Percentiles rank a stretch among this genome's conserved stretches.
These are phyloP conservation scores for Hirschioporus abietinus DNA, from an alignment of 768 basidiomycete genomes.

Conservation along the genomic window DNA sequence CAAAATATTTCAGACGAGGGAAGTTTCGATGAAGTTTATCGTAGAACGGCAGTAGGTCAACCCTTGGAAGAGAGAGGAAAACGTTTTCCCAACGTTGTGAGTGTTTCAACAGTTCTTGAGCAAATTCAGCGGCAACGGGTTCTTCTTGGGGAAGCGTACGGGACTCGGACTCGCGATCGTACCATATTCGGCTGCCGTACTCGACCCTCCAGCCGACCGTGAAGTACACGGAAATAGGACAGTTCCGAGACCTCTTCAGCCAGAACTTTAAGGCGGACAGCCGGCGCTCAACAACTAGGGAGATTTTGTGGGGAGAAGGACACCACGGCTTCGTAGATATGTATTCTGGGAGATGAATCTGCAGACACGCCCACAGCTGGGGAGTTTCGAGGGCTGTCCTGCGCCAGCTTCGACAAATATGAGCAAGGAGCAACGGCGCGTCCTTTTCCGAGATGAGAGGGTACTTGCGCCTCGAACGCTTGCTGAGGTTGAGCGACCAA, in stretches of 20 bases:
- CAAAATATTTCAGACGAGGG: background rate
- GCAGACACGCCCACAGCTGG: constrained; percentile 40
- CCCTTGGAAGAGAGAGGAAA: background rate
- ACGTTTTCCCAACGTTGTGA: background rate
- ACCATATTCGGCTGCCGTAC: background rate
- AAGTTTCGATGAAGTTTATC: background rate
- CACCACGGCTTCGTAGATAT: no score
- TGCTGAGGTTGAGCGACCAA: no score
- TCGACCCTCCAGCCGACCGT: background rate
- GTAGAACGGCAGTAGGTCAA: background rate
- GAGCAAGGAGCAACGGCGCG: constrained; percentile 30
- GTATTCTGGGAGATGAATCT: background rate
- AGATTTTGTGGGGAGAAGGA: no score
- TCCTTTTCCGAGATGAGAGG: background rate
- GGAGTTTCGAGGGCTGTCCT: constrained; percentile 44
- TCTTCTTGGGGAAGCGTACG: no score
- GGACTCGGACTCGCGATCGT: background rate
- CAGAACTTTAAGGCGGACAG: background rate
- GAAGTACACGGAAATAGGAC: background rate
- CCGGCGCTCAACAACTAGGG: no score
- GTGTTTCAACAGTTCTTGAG: background rate
- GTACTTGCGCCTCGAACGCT: no score
- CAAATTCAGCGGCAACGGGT: background rate
- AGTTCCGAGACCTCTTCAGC: background rate
- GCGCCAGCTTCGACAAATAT: constrained; percentile 64